A percentile compares a stretch with the other conserved stretches of the same genome.
These are phyloP conservation scores for Rhodomyrtus tomentosa DNA, from an alignment of 345 rosid species.

Conservation along the genomic window DNA sequence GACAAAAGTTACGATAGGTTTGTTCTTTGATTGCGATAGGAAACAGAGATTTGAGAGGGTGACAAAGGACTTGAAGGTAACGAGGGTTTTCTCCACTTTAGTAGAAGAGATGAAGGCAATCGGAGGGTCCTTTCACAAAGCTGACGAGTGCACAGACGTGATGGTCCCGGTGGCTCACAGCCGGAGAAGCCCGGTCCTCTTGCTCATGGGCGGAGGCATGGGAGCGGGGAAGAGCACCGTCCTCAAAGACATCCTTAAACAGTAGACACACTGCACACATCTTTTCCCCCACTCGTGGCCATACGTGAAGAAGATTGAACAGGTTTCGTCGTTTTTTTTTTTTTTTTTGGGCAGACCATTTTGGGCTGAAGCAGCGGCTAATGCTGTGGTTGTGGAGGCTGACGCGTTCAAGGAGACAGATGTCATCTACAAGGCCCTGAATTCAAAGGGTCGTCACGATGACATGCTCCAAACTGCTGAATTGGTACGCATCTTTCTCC, in stretches of 20 bases:
- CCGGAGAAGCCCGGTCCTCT: slow-evolving; percentile 77
- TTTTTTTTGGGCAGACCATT: slow-evolving; percentile 36
- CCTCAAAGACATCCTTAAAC: slow-evolving; percentile 71
- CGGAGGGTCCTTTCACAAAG: slow-evolving; percentile 8
- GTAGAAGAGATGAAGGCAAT: slow-evolving; percentile 83
- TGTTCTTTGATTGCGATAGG: slow-evolving; percentile 14
- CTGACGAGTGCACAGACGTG: slow-evolving; percentile 45
- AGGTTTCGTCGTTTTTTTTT: not conserved
- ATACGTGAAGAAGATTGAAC: not conserved
- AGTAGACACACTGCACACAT: slow-evolving; percentile 22
- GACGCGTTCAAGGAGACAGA: slow-evolving; percentile 95
- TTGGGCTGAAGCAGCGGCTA: slow-evolving; percentile 65
- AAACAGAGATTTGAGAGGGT: slow-evolving; percentile 75
- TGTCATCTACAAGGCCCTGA: slow-evolving; percentile 73
- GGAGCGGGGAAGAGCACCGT: slow-evolving; percentile 97
- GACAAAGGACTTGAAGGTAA: slow-evolving; percentile 52
- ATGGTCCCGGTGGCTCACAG: slow-evolving; percentile 76
- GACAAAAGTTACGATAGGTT: not conserved
- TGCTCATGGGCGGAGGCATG: slow-evolving; percentile 98
- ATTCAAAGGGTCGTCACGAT: slow-evolving; percentile 58
- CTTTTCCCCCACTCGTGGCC: not conserved
- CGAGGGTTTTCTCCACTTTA: slow-evolving; percentile 57
- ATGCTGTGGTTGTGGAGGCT: slow-evolving; percentile 84
- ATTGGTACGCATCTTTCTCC: slow-evolving; percentile 25
- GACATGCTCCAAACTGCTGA: slow-evolving; percentile 90